Evolutionary conservation across 2,329 filamentous ascomycete genomes (phyloP), one percentile per base, ranked within the genome.

Genomic region (Cladophialophora yegresii): DNA sequence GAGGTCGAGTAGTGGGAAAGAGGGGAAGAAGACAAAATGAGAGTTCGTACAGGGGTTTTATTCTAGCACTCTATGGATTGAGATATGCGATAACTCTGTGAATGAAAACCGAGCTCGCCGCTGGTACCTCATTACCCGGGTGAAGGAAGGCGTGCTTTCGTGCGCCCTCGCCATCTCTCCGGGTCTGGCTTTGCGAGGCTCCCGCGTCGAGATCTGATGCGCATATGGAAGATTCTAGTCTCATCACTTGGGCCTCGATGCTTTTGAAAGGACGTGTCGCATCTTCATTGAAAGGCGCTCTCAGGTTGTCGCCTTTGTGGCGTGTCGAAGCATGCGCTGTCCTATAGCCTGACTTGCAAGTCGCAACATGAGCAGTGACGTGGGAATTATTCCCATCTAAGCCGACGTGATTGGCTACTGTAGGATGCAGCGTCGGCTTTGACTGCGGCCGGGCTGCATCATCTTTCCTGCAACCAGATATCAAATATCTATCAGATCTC

Each of bases 1-100:
- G 43, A 72, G 70, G 40, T 71, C 73, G 50, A 58, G 62, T n/a
- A 74, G 72, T 60, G 63, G 60, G 8, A 64, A 40, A 13, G 67
- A 69, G 45, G 67, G 69, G n/a, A 75, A 75, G 62, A 75, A 75
- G 70, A 73, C 71, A 50, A 73, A 73, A 66, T 75, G 65, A 71
- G 66, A n/a, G 1, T 7, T 7, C 3, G 36, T 8, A 43, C 13
- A 7, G 36, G n/a, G 36, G 36, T 2, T 43, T 43, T 7, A 43
- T 5, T 43, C n/a, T n/a, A 43, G 36, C 13, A 43, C 36, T 16
- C n/a, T 3, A n/a, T n/a, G 16, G n/a, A 16, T 43, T 8, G 36
- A 43, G 36, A 2, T 6, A 16, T 43, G n/a, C 13, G 36, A 43
- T 16, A 16, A 16, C 47, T 20, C 7, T 51, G 33, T 32, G 7